Evolutionary conservation across 768 basidiomycete genomes (phyloP).

Genomic region (Candolleomyces aberdarensis): DNA sequence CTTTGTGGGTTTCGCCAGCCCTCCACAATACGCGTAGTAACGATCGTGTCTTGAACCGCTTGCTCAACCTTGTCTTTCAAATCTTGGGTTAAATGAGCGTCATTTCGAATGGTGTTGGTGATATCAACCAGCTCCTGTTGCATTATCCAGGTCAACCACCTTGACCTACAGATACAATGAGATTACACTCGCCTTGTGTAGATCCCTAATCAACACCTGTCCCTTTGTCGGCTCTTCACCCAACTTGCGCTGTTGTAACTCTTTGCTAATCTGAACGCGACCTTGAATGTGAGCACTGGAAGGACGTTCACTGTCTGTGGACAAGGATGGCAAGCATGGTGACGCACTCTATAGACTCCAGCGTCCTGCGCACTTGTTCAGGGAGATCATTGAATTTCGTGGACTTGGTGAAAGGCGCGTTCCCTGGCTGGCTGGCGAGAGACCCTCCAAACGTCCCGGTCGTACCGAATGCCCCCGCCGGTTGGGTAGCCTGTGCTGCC

Average conservation of each 20-base stretch:
- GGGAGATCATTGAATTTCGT: constrained; percentile 86
- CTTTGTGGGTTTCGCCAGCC: constrained; percentile 76
- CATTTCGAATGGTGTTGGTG: constrained; percentile 60
- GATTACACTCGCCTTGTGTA: constrained; percentile 54
- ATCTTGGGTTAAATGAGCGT: constrained; percentile 64
- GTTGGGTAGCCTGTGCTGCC: constrained; percentile 12
- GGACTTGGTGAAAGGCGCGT: constrained; percentile 42
- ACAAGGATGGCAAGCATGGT: not conserved
- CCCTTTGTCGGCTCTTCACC: constrained; percentile 74
- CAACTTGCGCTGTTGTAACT: constrained; percentile 71
- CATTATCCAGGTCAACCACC: not conserved
- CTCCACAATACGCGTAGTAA: constrained; percentile 73
- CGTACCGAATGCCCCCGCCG: constrained; percentile 9
- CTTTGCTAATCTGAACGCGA: constrained; percentile 76
- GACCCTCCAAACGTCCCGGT: constrained; percentile 1
- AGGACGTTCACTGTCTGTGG: constrained; percentile 9
- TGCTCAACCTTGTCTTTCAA: constrained; percentile 74
- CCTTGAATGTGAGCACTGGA: constrained; percentile 69
- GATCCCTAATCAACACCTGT: constrained; percentile 60
- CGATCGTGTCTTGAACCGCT: constrained; percentile 76
- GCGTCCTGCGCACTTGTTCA: constrained; percentile 57
- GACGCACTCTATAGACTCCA: constrained; percentile 72
- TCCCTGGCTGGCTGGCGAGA: constrained; percentile 19
- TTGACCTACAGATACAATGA: no score
- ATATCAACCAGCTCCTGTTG: constrained; percentile 63